Evolutionary conservation across 2,329 filamentous ascomycete genomes (phyloP), one percentile per base, ranked within the genome.

Genomic region (Neofusicoccum sp.): DNA sequence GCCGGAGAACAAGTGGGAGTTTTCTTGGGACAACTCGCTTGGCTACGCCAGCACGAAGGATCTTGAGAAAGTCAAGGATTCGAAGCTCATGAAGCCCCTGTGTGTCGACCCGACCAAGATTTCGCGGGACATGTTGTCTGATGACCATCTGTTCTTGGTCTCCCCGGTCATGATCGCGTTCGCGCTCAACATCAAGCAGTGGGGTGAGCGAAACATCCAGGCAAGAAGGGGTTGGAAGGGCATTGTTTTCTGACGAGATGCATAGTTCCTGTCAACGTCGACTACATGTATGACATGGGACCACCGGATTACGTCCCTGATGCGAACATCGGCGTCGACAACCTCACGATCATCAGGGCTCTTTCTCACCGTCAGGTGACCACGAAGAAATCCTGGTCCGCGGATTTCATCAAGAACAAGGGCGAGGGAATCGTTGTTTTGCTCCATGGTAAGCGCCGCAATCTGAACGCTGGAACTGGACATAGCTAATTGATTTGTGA

Each of bases 341-440:
- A 60, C 16, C 58, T 60, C 11, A 43, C 34, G 5, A 53, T 60
- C 30, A 60, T 60, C 58, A 48, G 47, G 14, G 58, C 58, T 5
- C 47, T 60, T 2, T 60, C 58, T n/a, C 31, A 53, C 40, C 58
- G 58, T 8, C 58, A 60, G 38, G 31, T 53, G n/a, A 41, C 47
- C 9, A 33, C 58, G 8, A 41, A 34, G 28, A n/a, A 38, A 16
- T 34, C 36, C 26, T 60, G 58, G 58, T 60, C 58, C 4, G 47
- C 58, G 28, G 58, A 60, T 38, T 60, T 60, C 31, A 60, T 60
- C 47, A 53, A 53, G 38, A 53, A 60, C 58, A 60, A 60, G 58
- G 58, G 58, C 14, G 48, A 53, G 47, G 58, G 58, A 8, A 47
- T 60, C 38, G 58, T 60, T 6, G 58, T 60, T 24, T 47, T 60